Conservation (phyloP, 768 basidiomycete species). For the Cystobasidium ongulense region DNA sequence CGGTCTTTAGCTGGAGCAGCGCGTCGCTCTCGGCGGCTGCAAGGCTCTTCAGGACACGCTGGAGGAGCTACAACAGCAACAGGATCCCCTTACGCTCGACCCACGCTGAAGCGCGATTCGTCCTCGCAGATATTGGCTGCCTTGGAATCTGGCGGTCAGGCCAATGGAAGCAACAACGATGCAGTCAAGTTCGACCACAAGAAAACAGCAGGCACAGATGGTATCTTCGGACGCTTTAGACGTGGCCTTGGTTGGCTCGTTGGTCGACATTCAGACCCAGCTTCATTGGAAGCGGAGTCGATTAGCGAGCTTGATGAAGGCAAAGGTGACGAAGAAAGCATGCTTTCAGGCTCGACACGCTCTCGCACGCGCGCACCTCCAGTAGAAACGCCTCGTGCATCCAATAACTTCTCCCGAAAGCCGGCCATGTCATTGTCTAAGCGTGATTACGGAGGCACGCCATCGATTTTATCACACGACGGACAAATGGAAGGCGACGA, state of each 20-base stretch:
- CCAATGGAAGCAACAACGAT: neutral
- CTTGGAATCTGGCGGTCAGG: neutral
- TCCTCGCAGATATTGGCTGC: neutral
- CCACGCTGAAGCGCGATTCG: slow-evolving; percentile 1
- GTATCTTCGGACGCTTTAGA: neutral
- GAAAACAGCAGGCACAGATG: neutral
- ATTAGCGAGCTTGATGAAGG: neutral
- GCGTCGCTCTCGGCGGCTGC: slow-evolving; percentile 10
- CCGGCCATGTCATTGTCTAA: neutral
- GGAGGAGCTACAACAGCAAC: slow-evolving; percentile 10
- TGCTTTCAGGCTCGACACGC: neutral
- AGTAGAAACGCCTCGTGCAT: neutral
- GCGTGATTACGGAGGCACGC: neutral
- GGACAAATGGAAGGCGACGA: neutral
- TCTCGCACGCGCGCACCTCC: neutral
- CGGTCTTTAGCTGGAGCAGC: slow-evolving; percentile 20
- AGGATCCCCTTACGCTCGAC: slow-evolving; percentile 13
- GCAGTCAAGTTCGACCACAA: neutral
- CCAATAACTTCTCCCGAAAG: neutral
- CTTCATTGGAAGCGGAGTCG: neutral
- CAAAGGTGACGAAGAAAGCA: slow-evolving; percentile 6
- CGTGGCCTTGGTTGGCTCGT: slow-evolving; percentile 12
- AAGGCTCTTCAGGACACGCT: slow-evolving; percentile 2
- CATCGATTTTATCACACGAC: neutral
- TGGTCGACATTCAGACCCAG: neutral